Conservation (phyloP, 257 asterid genomes). For the Fraxinus excelsior region DNA sequence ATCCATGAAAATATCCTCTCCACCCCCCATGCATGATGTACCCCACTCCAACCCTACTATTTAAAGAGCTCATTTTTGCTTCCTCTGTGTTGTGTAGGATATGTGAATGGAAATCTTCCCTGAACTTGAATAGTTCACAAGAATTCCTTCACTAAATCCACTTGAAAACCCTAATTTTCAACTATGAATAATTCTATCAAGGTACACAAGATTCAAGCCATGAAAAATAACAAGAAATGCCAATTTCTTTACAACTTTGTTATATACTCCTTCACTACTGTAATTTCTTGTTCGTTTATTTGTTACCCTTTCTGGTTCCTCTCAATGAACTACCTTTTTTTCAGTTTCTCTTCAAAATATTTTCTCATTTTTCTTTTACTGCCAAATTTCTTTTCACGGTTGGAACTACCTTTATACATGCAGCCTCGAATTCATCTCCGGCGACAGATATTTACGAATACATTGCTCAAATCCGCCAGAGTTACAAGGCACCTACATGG, state of each 20-base stretch:
- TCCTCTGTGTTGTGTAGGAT: neutral
- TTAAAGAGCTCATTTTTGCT: neutral
- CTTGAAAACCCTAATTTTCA: neutral
- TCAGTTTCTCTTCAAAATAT: neutral
- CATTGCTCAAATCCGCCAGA: too few relatives aligned
- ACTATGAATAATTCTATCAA: neutral
- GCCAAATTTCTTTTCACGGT: neutral
- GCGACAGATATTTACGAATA: too few relatives aligned
- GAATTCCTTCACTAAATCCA: neutral
- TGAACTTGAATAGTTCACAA: neutral
- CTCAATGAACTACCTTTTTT: neutral
- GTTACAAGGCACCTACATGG: too few relatives aligned
- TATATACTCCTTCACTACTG: neutral
- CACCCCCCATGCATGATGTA: too few relatives aligned
- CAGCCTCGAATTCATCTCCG: too few relatives aligned
- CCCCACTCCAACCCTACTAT: neutral
- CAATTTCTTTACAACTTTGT: constrained; percentile 2
- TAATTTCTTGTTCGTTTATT: neutral
- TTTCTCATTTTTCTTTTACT: neutral
- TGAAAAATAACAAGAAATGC: neutral
- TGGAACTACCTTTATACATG: too few relatives aligned
- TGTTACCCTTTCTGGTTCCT: neutral
- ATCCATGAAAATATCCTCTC: neutral
- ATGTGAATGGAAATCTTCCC: neutral
- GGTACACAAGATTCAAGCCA: neutral